Evolutionary conservation across 2,329 filamentous ascomycete species (phyloP).

Genomic region (Orbilia ellipsospora): DNA sequence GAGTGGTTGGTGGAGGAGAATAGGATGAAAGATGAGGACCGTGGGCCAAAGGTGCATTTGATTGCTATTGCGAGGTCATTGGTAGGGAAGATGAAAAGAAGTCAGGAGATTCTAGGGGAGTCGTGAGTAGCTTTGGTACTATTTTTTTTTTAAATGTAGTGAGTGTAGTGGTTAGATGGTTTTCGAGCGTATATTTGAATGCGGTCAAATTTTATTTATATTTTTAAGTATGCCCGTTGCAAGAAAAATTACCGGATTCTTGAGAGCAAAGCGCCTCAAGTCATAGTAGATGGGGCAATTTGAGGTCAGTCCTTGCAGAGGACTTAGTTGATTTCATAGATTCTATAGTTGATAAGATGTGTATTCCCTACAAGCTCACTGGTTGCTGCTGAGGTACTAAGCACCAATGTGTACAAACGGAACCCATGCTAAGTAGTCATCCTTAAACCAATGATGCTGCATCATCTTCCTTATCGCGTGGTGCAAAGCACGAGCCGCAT

Average conservation of each 20-base stretch:
- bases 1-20: slow-evolving; percentile 70
- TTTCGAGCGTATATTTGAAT: too few species aligned
- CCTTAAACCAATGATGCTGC: slow-evolving; percentile 12
- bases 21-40: slow-evolving; percentile 65
- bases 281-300: too few species aligned
- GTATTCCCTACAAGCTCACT: too few species aligned
- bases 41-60: slow-evolving; percentile 73
- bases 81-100: slow-evolving; percentile 73
- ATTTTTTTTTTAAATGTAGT: too few species aligned
- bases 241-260: too few species aligned
- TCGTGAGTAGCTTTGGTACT: not conserved
- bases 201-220: too few species aligned
- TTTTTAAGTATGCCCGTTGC: too few species aligned
- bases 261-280: too few species aligned
- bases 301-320: too few species aligned
- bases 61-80: slow-evolving; percentile 74
- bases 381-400: slow-evolving; percentile 12
- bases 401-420: slow-evolving; percentile 58
- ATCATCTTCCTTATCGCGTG: slow-evolving; percentile 34
- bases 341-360: too few species aligned
- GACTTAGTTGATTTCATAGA: too few species aligned
- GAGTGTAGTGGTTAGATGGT: too few species aligned
- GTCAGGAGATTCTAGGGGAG: slow-evolving; percentile 37
- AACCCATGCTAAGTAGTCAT: slow-evolving; percentile 55
- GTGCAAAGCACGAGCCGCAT: slow-evolving; percentile 48